phyloP scores from a whole-genome alignment of 306 rosid genomes.

The Castanea mollissima region DNA sequence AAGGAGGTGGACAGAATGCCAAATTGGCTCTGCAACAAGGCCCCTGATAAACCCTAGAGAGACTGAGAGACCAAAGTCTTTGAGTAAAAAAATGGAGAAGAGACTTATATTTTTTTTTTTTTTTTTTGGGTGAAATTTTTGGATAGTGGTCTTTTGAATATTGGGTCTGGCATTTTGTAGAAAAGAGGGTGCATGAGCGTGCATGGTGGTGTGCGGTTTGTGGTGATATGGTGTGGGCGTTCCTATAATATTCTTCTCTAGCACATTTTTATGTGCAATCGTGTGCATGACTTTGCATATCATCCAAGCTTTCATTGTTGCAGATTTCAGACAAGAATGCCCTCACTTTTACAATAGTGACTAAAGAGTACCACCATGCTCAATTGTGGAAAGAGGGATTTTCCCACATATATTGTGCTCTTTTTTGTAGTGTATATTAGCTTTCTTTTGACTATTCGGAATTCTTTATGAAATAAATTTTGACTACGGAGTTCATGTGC shows the following conservation, averaged over 20 bases:
- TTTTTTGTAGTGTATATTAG: not conserved
- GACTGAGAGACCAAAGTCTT: not conserved
- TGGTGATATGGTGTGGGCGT: slow-evolving; percentile 29
- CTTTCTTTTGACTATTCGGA: not conserved
- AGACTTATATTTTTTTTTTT: not conserved
- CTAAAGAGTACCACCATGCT: slow-evolving; percentile 11
- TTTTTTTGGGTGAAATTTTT: not conserved
- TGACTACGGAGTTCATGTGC: slow-evolving; percentile 25
- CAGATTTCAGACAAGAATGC: slow-evolving; percentile 11
- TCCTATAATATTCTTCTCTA: slow-evolving; percentile 7
- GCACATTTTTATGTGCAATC: not conserved
- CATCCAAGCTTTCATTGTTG: slow-evolving; percentile 4
- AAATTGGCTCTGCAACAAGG: slow-evolving; percentile 61
- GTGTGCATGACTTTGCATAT: not conserved
- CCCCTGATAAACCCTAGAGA: slow-evolving; percentile 66
- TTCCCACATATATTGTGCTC: not conserved
- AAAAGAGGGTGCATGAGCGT: slow-evolving; percentile 52
- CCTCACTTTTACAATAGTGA: not conserved
- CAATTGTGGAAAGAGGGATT: not conserved
- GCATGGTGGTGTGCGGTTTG: slow-evolving; percentile 46
- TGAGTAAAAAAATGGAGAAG: slow-evolving; percentile 11
- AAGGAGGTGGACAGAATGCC: slow-evolving; percentile 91
- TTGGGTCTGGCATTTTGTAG: slow-evolving; percentile 33
- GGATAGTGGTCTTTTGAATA: slow-evolving; percentile 23
- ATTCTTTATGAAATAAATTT: not conserved